These are phyloP conservation scores for Adenanthera pavonina DNA, from an alignment of 306 rosid genomes.

Conservation along the genomic window DNA sequence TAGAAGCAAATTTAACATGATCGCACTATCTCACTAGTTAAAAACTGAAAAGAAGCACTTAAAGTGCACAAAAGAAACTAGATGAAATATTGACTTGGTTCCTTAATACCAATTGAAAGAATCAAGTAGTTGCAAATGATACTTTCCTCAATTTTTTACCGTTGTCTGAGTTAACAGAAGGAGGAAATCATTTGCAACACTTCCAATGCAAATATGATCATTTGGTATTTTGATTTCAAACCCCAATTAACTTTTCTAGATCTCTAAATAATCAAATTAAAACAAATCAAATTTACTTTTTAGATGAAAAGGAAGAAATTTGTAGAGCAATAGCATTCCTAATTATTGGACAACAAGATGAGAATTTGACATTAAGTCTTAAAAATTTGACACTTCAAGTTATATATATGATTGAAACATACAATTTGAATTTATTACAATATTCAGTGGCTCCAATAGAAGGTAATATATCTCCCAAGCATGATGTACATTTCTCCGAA, in stretches of 20 bases:
- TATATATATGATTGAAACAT: too few relatives aligned
- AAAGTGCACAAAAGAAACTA: not conserved
- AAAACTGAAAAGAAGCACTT: not conserved
- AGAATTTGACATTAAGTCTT: too few relatives aligned
- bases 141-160: not conserved
- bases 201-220: not conserved
- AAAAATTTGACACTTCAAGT: too few relatives aligned
- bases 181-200: conserved; percentile 16
- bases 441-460: too few relatives aligned
- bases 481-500: too few relatives aligned
- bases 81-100: conserved; percentile 3
- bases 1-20: conserved; percentile 3
- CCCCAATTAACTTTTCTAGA: not conserved
- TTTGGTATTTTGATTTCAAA: conserved; percentile 2
- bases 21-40: not conserved
- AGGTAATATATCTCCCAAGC: too few relatives aligned
- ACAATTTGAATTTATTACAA: too few relatives aligned
- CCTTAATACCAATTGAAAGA: not conserved
- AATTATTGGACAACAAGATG: too few relatives aligned
- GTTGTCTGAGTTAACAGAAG: conserved; percentile 7
- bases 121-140: conserved; percentile 1
- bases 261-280: conserved; percentile 14
- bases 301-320: not conserved
- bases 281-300: conserved; percentile 28
- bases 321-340: not conserved